Conservation (phyloP, 176 grass and related monocot genomes). For the Pharus latifolius region DNA sequence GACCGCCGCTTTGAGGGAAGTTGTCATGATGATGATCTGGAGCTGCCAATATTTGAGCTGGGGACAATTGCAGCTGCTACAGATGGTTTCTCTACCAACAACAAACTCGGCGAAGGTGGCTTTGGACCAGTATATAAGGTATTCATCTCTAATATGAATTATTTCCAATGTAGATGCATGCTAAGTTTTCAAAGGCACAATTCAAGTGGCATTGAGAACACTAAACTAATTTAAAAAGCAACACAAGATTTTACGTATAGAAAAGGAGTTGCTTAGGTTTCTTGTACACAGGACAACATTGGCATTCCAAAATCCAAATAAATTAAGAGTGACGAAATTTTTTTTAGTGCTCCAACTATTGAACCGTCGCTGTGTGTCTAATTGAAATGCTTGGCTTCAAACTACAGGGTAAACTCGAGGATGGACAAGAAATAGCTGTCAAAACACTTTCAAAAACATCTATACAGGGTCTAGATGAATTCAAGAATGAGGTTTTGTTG, state of each 20-base stretch:
- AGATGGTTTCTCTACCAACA: conserved; percentile 45
- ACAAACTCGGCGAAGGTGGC: conserved; percentile 58
- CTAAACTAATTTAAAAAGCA: not conserved
- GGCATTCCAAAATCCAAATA: not conserved
- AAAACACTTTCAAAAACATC: conserved; percentile 64
- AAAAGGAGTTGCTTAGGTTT: not conserved
- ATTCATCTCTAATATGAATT: not conserved
- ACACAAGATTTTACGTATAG: not conserved
- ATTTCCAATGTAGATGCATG: not conserved
- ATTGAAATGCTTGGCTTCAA: conserved; percentile 1
- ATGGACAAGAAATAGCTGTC: conserved; percentile 70
- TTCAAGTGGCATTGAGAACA: not conserved
- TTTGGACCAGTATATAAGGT: conserved; percentile 71
- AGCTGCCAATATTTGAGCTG: conserved; percentile 48
- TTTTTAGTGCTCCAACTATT: not conserved
- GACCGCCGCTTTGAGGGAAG: conserved; percentile 14
- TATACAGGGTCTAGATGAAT: conserved; percentile 45
- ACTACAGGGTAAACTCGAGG: conserved; percentile 49
- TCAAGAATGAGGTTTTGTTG: conserved; percentile 68
- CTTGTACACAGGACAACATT: not conserved
- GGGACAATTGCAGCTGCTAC: conserved; percentile 39
- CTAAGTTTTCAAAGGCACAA: not conserved
- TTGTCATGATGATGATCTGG: conserved; percentile 24
- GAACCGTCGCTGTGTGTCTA: not conserved
- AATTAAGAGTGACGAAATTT: not conserved